Evolutionary conservation across 345 rosid species (phyloP).

Genomic region (Ricinus communis): DNA sequence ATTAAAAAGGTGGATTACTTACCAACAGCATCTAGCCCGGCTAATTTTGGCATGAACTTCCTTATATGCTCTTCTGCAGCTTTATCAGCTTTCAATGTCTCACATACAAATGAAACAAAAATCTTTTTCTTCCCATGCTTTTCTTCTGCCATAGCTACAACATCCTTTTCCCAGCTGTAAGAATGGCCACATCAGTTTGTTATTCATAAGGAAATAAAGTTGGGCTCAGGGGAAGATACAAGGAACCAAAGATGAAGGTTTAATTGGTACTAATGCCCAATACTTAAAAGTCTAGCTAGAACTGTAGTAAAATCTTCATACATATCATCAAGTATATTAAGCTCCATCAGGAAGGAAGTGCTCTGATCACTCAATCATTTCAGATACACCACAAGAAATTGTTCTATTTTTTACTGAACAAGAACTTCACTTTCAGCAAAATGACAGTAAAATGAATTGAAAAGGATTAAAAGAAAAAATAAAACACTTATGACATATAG

Average conservation of each 20-base stretch:
- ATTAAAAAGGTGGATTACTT: slow-evolving; percentile 22
- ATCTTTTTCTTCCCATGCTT: slow-evolving; percentile 64
- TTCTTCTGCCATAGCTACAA: slow-evolving; percentile 66
- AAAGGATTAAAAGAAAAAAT: too few species aligned
- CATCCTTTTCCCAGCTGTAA: slow-evolving; percentile 78
- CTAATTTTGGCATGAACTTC: slow-evolving; percentile 83
- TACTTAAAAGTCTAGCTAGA: not conserved
- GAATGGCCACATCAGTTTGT: not conserved
- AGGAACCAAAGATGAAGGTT: not conserved
- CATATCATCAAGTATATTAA: too few species aligned
- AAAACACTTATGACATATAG: too few species aligned
- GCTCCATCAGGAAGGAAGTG: not conserved
- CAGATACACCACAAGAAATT: not conserved
- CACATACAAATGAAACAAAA: slow-evolving; percentile 69
- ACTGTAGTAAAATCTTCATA: too few species aligned
- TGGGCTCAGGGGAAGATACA: too few species aligned
- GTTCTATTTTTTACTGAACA: too few species aligned
- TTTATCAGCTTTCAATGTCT: slow-evolving; percentile 84
- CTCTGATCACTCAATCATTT: not conserved
- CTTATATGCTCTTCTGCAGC: slow-evolving; percentile 88
- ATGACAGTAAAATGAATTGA: too few species aligned
- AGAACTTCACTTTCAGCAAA: too few species aligned
- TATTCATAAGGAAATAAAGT: not conserved
- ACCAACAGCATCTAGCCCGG: slow-evolving; percentile 86
- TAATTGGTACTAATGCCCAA: not conserved